Evolutionary conservation across 352 stramenopile genomes (phyloP), one percentile per base, ranked within the genome.

Genomic region (Chrysophaeum taylorii): DNA sequence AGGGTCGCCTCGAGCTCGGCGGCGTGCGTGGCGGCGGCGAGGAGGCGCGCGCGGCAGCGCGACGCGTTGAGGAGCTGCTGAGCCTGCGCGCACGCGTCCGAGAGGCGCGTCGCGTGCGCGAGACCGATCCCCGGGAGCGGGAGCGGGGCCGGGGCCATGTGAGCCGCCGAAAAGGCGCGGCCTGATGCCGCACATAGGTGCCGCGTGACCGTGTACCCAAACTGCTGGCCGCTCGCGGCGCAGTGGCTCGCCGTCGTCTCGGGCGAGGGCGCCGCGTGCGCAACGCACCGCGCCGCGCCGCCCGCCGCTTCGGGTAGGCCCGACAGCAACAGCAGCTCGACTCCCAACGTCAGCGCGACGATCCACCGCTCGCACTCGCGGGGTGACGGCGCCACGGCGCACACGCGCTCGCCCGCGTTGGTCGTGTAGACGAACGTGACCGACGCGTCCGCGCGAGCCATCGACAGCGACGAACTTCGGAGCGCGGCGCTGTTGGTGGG

Each of bases 181-280:
- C 57, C 57, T 2, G 33, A 48, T 23, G 57, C 57, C 2, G 57
- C 57, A 25, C 57, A 66, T 18, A 16, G 23, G 21, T 48, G 31
- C 2, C 57, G 31, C 57, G 57, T 35, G 31, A 66, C 57, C 57
- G 57, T 66, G 36, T 66, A 66, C 33, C 57, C 57, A 66, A 66
- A 66, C 14, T 9, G 2, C 14, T 23, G 33, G 14, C 57, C 57
- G 1, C 33, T 33, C 31, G 57, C 57, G 16, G 57, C 57, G 57
- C 57, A 66, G 36, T 66, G 57, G 2, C 5, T 66, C 57, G 57
- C 57, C 2, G 33, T 27, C 31, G 31, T 18, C 18, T 66, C 57
- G 5, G 57, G 33, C 18, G 27, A 23, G 2, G 57, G 57, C 33
- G 57, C 12, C 57, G 15, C 31, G 57, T 66, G 57, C 31, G 57